These are phyloP conservation scores for Magnusiomyces paraingens DNA, from an alignment of 1,139 yeast genomes.

Conservation along the genomic window DNA sequence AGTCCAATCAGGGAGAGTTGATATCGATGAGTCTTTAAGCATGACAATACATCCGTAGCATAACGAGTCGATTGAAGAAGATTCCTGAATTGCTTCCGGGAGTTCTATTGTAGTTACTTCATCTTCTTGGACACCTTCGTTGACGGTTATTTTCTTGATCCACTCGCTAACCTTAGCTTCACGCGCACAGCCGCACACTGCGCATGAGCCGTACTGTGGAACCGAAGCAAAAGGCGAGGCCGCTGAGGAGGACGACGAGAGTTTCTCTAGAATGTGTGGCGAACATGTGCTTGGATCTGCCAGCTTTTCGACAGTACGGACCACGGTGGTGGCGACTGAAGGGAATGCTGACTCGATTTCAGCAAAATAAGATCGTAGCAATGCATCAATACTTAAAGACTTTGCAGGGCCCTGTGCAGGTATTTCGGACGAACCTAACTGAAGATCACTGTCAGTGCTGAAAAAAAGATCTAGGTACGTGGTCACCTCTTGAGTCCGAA, in stretches of 20 bases:
- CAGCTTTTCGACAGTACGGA: conserved; percentile 79
- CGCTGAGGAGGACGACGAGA: conserved; percentile 39
- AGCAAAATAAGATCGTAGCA: conserved; percentile 66
- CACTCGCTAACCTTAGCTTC: conserved; percentile 54
- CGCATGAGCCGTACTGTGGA: conserved; percentile 43
- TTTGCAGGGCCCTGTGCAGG: conserved; percentile 32
- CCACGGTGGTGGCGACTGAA: conserved; percentile 89
- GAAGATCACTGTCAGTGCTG: too few relatives aligned
- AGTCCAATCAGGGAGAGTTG: conserved; percentile 13
- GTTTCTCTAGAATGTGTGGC: conserved; percentile 11
- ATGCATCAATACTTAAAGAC: conserved; percentile 72
- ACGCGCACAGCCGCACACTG: conserved; percentile 26
- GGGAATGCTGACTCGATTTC: conserved; percentile 78
- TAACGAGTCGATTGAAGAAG: conserved; percentile 27
- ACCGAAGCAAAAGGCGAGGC: too few relatives aligned
- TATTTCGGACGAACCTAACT: too few relatives aligned
- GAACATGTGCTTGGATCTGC: conserved; percentile 37
- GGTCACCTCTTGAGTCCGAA: conserved; percentile 55
- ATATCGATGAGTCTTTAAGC: conserved; percentile 27
- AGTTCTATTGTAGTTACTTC: neutral
- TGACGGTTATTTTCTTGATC: conserved; percentile 69
- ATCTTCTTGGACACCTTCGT: conserved; percentile 34
- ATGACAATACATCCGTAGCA: conserved; percentile 80
- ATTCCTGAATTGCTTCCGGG: neutral
- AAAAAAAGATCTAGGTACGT: too few relatives aligned